Percentiles rank a stretch among this genome's conserved stretches.
Evolutionary conservation across 116 monocot genomes (phyloP).

Genomic region (Trichopus zeylanicus): DNA sequence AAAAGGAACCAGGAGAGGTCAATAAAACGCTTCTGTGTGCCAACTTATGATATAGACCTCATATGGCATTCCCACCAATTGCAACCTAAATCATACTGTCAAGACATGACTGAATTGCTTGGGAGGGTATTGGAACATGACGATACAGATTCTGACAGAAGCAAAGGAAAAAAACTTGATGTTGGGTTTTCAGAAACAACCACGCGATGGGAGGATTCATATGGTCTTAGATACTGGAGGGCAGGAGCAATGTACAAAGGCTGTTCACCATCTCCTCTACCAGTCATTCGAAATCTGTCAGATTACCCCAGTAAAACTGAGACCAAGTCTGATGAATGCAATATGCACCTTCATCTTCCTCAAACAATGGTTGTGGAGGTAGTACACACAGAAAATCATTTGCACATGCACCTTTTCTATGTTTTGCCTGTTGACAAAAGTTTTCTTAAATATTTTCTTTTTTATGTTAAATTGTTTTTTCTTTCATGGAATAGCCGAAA

Average conservation of each 20-base stretch:
- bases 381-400: too few species aligned
- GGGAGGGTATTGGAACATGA: conserved; percentile 84
- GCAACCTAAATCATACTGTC: conserved; percentile 65
- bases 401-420: too few species aligned
- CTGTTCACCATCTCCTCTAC: conserved; percentile 35
- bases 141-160: conserved; percentile 82
- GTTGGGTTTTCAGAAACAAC: conserved; percentile 69
- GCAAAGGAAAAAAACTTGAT: conserved; percentile 79
- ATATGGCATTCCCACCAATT: conserved; percentile 97
- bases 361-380: conserved; percentile 55
- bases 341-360: conserved; percentile 27
- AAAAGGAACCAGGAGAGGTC: conserved; percentile 60
- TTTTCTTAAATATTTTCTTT: too few species aligned
- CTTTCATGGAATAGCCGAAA: too few species aligned
- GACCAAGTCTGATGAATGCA: neutral
- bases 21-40: conserved; percentile 58
- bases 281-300: conserved; percentile 10
- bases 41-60: conserved; percentile 92
- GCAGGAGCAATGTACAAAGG: conserved; percentile 83
- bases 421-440: too few species aligned
- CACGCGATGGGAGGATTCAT: conserved; percentile 61
- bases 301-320: neutral
- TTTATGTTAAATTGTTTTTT: too few species aligned
- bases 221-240: conserved; percentile 81
- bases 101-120: conserved; percentile 52